These are phyloP conservation scores for Knufia petricola DNA, from an alignment of 2,329 filamentous ascomycete species.

Conservation along the genomic window DNA sequence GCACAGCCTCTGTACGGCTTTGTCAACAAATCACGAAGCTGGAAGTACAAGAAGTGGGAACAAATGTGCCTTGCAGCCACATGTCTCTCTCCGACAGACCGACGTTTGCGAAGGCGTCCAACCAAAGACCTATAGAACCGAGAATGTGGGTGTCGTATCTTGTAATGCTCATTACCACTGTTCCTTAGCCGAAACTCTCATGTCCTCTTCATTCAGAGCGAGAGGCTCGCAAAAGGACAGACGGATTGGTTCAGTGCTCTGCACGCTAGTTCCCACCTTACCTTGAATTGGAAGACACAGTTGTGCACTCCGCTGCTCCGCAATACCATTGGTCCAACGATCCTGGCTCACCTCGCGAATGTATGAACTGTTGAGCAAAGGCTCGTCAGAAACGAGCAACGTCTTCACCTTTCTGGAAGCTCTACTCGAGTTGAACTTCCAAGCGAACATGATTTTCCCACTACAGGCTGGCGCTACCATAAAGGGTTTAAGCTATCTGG, in stretches of 20 bases:
- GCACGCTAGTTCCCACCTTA: neutral
- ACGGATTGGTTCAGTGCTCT: neutral
- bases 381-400: neutral
- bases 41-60: neutral
- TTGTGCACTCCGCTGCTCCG: neutral
- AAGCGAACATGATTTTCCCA: neutral
- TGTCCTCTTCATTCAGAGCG: neutral
- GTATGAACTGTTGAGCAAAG: neutral
- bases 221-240: conserved; percentile 5
- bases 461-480: conserved; percentile 4
- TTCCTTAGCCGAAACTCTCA: neutral
- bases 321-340: neutral
- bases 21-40: neutral
- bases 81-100: conserved; percentile 3
- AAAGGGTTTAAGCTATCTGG: neutral
- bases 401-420: conserved; percentile 3
- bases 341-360: neutral
- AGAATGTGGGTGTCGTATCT: neutral
- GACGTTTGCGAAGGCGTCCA: neutral
- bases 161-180: neutral
- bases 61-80: neutral
- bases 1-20: conserved; percentile 1
- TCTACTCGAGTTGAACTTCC: conserved; percentile 1
- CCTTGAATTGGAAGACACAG: neutral
- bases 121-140: neutral